phyloP scores from a whole-genome alignment of 2,329 filamentous ascomycete species.

The Cadophora malorum region DNA sequence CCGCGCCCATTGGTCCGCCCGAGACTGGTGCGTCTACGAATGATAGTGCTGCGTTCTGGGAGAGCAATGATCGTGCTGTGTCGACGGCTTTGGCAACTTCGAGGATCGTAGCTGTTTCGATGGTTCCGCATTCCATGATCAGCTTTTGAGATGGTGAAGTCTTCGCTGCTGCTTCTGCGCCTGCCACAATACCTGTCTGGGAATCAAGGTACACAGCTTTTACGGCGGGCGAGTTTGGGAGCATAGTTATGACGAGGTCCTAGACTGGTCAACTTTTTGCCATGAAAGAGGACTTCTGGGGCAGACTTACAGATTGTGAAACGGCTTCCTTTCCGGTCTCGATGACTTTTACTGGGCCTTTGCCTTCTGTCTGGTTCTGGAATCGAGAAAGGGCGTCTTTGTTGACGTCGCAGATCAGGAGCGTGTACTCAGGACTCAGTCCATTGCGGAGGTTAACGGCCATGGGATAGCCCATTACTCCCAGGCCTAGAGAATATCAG shows the following conservation, averaged over 20 bases:
- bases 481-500: constrained; percentile 49
- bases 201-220: constrained; percentile 61
- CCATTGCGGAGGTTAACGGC: constrained; percentile 70
- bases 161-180: constrained; percentile 37
- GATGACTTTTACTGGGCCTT: constrained; percentile 57
- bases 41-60: constrained; percentile 14
- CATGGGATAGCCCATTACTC: constrained; percentile 64
- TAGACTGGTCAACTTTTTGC: constrained; percentile 43
- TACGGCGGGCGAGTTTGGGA: constrained; percentile 72
- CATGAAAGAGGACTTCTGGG: background rate
- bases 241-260: constrained; percentile 70
- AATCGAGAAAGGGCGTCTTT: constrained; percentile 60
- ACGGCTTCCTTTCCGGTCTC: constrained; percentile 64
- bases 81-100: constrained; percentile 25
- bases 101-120: constrained; percentile 67
- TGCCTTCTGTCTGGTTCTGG: constrained; percentile 55
- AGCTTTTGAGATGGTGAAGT: constrained; percentile 48
- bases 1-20: constrained; percentile 47
- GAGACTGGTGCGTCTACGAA: constrained; percentile 50
- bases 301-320: constrained; percentile 47
- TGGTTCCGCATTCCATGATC: constrained; percentile 78
- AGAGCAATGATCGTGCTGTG: background rate
- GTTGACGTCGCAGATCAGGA: constrained; percentile 70
- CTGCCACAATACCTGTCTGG: constrained; percentile 57
- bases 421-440: constrained; percentile 62